These are phyloP conservation scores for Cyathus striatus DNA, from an alignment of 768 basidiomycete genomes.

Conservation along the genomic window DNA sequence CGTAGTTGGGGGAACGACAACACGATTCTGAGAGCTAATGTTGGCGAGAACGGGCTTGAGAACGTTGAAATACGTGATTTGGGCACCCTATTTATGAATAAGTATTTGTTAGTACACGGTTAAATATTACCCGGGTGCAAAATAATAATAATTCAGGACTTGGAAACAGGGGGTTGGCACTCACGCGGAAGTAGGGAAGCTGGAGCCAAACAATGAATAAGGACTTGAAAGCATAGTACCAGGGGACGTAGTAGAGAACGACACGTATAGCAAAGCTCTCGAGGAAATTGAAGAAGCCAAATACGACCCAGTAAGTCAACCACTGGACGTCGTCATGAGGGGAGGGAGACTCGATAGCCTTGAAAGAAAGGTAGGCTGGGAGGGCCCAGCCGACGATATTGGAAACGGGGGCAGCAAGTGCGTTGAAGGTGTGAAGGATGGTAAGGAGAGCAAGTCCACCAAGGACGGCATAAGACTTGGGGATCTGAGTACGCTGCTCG, in stretches of 20 bases:
- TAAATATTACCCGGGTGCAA: not conserved
- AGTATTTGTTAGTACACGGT: conserved; percentile 6
- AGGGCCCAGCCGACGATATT: conserved; percentile 93
- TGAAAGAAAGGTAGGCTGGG: conserved; percentile 93
- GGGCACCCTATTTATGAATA: conserved; percentile 63
- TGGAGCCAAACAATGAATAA: conserved; percentile 90
- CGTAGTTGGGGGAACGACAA: conserved; percentile 40
- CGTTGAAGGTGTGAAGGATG: conserved; percentile 80
- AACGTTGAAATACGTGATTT: conserved; percentile 68
- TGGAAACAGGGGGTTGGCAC: conserved; percentile 26
- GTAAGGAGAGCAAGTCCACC: conserved; percentile 63
- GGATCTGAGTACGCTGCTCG: conserved; percentile 88
- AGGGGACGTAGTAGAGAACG: conserved; percentile 89
- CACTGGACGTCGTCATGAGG: conserved; percentile 88
- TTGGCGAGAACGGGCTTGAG: conserved; percentile 79
- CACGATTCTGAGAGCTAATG: conserved; percentile 38
- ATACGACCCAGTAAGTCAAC: conserved; percentile 97
- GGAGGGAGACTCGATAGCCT: conserved; percentile 85
- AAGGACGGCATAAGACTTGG: conserved; percentile 87
- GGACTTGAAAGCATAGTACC: conserved; percentile 94
- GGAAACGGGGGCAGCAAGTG: conserved; percentile 87
- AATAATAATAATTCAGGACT: conserved; percentile 7
- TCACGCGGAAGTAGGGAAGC: conserved; percentile 76
- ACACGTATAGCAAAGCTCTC: conserved; percentile 81
- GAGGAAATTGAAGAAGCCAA: conserved; percentile 89